Base-by-base conservation (phyloP, 2,329 filamentous ascomycete genomes). In the Hypoxylon sp. region DNA sequence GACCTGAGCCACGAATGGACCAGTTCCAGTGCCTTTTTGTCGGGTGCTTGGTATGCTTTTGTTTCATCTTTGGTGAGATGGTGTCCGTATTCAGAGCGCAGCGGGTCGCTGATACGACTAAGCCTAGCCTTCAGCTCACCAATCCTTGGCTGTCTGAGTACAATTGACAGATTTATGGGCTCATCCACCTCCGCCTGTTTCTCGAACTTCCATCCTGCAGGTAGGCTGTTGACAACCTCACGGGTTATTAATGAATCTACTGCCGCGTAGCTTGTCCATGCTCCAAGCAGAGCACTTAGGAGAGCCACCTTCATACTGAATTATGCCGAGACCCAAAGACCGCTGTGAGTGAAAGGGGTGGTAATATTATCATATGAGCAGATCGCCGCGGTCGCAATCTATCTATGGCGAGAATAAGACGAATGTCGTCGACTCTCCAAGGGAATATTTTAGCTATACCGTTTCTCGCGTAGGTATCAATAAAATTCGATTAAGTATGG, bases 1-100 rank as follows among this genome's bases (percentile, higher is more conserved):
- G 78, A 74, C 29, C 72, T 73, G 1, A 87, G 76, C 85, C 85
- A 87, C 6, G 67, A 61, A 5, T 80, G 64, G 3, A 87, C 82
- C 0, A 73, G 67, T 9, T 78, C 63, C 8, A 82, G 76, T 5
- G 81, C 78, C 2, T 75, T 66, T 1, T 74, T 59, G 8, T 77
- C 74, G 0, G 84, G 81, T 8, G 74, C 69, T 44, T 82, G 79
- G 54, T 83, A 80, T 4, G 73, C 65, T 0, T 74, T 71, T 2
- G 82, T 76, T 33, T 86, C 78, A 3, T 78, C 74, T 6, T 73
- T 69, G 0, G 78, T 79, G 8, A 86, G 74, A 61, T 82, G 78
- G 14, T 63, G 66, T 29, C 74, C 69, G 22, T 74, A 74, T 29
- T 75, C 72, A 9, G 66, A 60, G 37, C 76, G 57, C 22, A 39